phyloP scores from a whole-genome alignment of 2,329 filamentous ascomycete species.

The Diaporthe humulicola region DNA sequence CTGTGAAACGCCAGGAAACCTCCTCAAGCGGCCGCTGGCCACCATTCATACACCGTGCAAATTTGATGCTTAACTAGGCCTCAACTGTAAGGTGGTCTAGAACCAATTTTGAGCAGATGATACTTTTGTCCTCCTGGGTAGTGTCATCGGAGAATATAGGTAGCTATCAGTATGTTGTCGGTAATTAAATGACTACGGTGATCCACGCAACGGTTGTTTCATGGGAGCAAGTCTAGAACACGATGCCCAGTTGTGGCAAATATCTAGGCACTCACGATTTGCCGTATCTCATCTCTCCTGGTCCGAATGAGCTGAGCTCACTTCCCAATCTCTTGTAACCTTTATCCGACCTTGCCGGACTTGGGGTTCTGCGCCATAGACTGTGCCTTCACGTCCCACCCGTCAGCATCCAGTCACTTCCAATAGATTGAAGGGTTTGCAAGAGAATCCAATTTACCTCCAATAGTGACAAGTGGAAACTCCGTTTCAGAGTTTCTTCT shows the following conservation, averaged over 20 bases:
- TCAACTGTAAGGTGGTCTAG: neutral
- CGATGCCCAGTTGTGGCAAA: no score
- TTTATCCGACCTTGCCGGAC: neutral
- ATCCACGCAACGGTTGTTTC: no score
- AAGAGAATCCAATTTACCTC: neutral
- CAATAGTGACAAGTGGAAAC: constrained; percentile 19
- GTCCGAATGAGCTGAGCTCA: neutral
- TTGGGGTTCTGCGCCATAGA: neutral
- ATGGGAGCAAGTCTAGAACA: no score
- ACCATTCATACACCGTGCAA: neutral
- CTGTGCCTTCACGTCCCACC: neutral
- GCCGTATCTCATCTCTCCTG: neutral
- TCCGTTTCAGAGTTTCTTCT: neutral
- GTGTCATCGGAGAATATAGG: no score
- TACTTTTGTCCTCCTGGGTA: no score
- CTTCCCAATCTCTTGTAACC: constrained; percentile 6
- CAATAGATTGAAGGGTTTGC: no score
- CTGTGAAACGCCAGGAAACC: neutral
- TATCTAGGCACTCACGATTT: neutral
- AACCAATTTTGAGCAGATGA: neutral
- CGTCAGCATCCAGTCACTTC: neutral
- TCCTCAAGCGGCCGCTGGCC: neutral
- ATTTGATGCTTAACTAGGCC: neutral
- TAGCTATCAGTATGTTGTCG: no score
- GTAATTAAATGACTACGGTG: no score